phyloP scores from a whole-genome alignment of 1,139 yeast genomes.

The Zygoascus sp. region DNA sequence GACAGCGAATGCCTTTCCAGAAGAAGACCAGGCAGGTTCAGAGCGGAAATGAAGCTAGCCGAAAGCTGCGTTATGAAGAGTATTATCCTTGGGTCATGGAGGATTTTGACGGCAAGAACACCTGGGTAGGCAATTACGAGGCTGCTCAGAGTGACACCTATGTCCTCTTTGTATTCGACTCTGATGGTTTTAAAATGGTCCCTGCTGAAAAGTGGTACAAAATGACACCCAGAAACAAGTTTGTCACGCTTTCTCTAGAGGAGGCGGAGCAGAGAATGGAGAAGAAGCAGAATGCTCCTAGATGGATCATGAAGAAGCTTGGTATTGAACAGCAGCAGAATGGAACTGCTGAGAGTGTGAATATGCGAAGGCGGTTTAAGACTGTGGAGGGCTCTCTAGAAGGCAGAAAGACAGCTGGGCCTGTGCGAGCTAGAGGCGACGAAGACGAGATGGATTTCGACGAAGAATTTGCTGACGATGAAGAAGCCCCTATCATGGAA shows the following conservation, averaged over 20 bases:
- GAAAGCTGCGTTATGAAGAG: constrained; percentile 86
- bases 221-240: constrained; percentile 89
- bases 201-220: constrained; percentile 93
- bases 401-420: constrained; percentile 7
- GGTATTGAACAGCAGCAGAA: constrained; percentile 48
- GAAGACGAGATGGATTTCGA: constrained; percentile 89
- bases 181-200: constrained; percentile 85
- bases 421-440: constrained; percentile 15
- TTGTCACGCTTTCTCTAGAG: constrained; percentile 88
- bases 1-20: constrained; percentile 57
- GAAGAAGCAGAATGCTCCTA: constrained; percentile 67
- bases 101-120: constrained; percentile 89
- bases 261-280: constrained; percentile 97
- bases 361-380: constrained; percentile 40
- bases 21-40: constrained; percentile 82
- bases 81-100: constrained; percentile 97
- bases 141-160: constrained; percentile 88
- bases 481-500: constrained; percentile 96
- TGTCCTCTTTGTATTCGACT: constrained; percentile 79
- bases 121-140: constrained; percentile 94
- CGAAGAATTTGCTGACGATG: constrained; percentile 97
- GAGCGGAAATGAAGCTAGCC: constrained; percentile 72
- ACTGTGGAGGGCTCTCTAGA: constrained; percentile 53
- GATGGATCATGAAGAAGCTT: constrained; percentile 95
- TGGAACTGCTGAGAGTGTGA: constrained; percentile 15